Conservation (phyloP, 108 stramenopile genomes). For the Fistulifera pelliculosa region DNA sequence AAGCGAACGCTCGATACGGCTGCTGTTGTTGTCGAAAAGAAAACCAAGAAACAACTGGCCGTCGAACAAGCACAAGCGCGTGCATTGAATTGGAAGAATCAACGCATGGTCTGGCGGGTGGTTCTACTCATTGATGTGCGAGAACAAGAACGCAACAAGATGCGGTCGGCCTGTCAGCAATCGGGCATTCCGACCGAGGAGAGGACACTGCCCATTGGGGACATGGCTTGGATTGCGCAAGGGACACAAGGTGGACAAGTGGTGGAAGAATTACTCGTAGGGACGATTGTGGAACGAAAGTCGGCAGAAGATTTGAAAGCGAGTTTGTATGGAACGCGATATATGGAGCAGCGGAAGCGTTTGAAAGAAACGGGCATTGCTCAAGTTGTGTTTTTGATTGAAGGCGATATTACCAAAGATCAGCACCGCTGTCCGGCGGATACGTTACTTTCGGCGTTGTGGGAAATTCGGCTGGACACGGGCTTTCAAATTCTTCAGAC, state of each 20-base stretch:
- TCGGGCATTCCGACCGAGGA: slow-evolving; percentile 39
- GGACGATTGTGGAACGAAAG: slow-evolving; percentile 58
- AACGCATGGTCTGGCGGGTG: slow-evolving; percentile 30
- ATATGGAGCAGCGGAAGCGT: slow-evolving; percentile 48
- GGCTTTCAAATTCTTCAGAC: slow-evolving; percentile 43
- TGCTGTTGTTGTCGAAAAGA: neutral
- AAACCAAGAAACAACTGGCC: slow-evolving; percentile 25
- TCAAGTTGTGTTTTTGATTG: slow-evolving; percentile 48
- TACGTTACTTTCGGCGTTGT: slow-evolving; percentile 33
- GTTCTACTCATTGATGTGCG: slow-evolving; percentile 35
- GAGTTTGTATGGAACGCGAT: slow-evolving; percentile 39
- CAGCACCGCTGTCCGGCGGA: slow-evolving; percentile 25
- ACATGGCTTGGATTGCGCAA: slow-evolving; percentile 57
- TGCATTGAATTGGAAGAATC: slow-evolving; percentile 9
- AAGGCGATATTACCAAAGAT: slow-evolving; percentile 20
- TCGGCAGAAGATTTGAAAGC: slow-evolving; percentile 26
- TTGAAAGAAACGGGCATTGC: slow-evolving; percentile 35
- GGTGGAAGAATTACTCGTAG: slow-evolving; percentile 34
- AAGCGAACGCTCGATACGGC: neutral
- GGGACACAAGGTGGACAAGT: neutral
- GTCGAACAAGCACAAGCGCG: slow-evolving; percentile 21
- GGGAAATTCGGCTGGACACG: slow-evolving; percentile 36
- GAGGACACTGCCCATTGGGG: slow-evolving; percentile 48
- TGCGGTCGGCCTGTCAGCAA: slow-evolving; percentile 20
- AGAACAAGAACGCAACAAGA: slow-evolving; percentile 32